Evolutionary conservation across 192 early-diverging fungal species (phyloP).

Genomic region (Umbelopsis isabellina): DNA sequence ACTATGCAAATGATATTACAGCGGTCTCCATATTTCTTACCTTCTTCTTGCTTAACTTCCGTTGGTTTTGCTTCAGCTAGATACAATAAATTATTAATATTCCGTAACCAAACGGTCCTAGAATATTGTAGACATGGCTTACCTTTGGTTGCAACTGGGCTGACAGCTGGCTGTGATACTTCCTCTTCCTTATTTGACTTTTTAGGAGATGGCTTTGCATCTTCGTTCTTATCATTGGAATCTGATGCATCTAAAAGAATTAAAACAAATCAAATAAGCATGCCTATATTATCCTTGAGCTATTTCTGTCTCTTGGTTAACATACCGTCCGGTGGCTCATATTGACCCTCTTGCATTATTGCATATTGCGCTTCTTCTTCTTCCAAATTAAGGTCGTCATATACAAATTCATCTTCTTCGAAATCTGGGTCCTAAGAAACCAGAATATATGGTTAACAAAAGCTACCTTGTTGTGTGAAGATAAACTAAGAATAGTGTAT

Average conservation of each 20-base stretch:
- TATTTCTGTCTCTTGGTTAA: neutral
- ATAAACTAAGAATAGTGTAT: slow-evolving; percentile 5
- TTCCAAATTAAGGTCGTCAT: slow-evolving; percentile 91
- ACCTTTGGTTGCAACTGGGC: neutral
- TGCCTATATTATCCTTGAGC: neutral
- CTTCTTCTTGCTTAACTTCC: neutral
- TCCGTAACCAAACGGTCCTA: neutral
- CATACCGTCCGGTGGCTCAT: slow-evolving; percentile 41
- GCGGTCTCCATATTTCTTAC: too few species aligned
- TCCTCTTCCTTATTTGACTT: slow-evolving; percentile 46
- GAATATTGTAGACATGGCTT: neutral
- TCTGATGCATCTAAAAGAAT: neutral
- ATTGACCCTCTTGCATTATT: slow-evolving; percentile 70
- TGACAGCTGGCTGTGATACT: neutral
- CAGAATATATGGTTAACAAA: neutral
- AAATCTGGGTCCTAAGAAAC: slow-evolving; percentile 77
- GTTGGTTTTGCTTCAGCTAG: neutral
- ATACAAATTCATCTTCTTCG: slow-evolving; percentile 91
- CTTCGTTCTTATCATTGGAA: slow-evolving; percentile 19
- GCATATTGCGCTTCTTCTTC: slow-evolving; percentile 86
- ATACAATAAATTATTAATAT: neutral
- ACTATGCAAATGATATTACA: neutral
- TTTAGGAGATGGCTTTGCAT: slow-evolving; percentile 35
- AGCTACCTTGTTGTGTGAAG: neutral
- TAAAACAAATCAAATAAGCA: neutral